phyloP scores from a whole-genome alignment of 225 moss, liverwort and hornwort species.

The Climacium dendroides region DNA sequence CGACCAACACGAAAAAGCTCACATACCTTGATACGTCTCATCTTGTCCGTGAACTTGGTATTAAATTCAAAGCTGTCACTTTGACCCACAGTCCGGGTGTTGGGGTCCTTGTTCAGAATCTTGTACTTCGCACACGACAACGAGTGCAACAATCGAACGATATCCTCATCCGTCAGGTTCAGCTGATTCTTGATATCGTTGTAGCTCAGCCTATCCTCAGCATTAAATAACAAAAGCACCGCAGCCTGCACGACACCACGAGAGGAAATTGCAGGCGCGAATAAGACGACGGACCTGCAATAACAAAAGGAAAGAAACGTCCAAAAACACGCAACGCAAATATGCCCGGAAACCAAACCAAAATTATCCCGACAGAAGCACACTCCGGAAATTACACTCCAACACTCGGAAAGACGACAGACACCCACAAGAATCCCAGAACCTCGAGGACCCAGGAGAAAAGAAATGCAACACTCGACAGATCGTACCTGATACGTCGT shows the following conservation, averaged over 20 bases:
- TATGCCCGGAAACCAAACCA: background rate
- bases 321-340: background rate
- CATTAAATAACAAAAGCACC: conserved; percentile 89
- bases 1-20: background rate
- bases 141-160: conserved; percentile 86
- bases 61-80: conserved; percentile 86
- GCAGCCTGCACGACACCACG: conserved; percentile 51
- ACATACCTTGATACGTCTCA: conserved; percentile 95
- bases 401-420: background rate
- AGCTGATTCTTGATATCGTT: conserved; percentile 84
- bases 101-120: conserved; percentile 84
- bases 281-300: background rate
- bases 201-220: conserved; percentile 81
- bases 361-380: background rate
- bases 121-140: conserved; percentile 97
- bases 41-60: conserved; percentile 93
- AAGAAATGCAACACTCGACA: background rate
- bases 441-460: background rate
- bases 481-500: conserved; percentile 86
- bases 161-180: conserved; percentile 93
- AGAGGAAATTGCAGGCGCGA: background rate
- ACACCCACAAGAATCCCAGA: background rate
- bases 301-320: background rate
- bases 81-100: conserved; percentile 50
- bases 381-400: too few species aligned